Percentiles rank a stretch among this genome's conserved stretches.
These are phyloP conservation scores for Ensete ventricosum DNA, from an alignment of 176 grass and related monocot species.

Conservation along the genomic window DNA sequence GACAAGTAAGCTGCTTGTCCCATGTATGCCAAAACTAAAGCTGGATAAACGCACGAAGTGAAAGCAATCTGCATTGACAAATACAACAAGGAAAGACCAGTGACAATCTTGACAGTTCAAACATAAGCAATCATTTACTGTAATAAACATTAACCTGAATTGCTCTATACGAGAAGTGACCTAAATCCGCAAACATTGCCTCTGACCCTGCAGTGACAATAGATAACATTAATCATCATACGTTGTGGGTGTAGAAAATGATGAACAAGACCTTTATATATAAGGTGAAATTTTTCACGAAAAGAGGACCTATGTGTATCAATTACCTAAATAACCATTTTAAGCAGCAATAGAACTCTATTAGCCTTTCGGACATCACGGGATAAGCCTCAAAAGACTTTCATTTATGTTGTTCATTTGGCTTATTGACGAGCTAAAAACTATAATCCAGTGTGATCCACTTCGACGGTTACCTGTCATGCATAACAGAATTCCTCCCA, in stretches of 20 bases:
- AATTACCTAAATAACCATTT: no score
- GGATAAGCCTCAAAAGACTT: no score
- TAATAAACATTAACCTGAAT: neutral
- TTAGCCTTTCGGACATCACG: no score
- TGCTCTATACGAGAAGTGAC: conserved; percentile 10
- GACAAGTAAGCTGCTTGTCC: conserved; percentile 23
- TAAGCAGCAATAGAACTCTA: no score
- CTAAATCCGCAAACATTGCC: conserved; percentile 12
- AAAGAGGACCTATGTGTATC: neutral
- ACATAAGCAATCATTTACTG: neutral
- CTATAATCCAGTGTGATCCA: no score
- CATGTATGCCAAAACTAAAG: conserved; percentile 21
- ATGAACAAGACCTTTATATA: neutral
- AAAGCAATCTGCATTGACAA: conserved; percentile 13
- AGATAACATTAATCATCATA: neutral
- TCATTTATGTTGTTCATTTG: no score
- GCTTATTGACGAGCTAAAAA: no score
- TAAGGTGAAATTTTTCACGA: neutral
- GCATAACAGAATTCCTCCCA: conserved; percentile 95
- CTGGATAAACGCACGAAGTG: conserved; percentile 11
- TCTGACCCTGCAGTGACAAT: conserved; percentile 1
- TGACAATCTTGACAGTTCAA: neutral
- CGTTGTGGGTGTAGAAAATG: neutral
- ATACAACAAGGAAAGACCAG: neutral
- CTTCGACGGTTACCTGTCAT: conserved; percentile 57